Evolutionary conservation across 495 filamentous ascomycete genomes (phyloP).

Genomic region (Pseudoneurospora amorphoporcata): DNA sequence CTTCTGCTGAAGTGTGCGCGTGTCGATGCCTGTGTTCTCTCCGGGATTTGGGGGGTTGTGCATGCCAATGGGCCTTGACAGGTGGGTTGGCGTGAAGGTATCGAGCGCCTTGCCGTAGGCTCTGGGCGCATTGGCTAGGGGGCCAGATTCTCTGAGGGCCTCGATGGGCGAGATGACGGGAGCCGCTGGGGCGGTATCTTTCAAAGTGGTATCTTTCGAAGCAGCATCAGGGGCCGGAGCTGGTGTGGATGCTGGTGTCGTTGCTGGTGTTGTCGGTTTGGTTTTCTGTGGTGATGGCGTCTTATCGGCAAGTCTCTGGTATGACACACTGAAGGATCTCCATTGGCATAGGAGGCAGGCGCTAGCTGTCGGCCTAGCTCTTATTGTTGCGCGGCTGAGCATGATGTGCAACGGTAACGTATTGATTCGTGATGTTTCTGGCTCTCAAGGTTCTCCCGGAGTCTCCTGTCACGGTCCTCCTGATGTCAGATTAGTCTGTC

Average conservation of each 20-base stretch:
- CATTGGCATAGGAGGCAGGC: constrained; percentile 39
- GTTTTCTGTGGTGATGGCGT: constrained; percentile 4
- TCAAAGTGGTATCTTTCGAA: constrained; percentile 2
- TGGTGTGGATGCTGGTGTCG: constrained; percentile 3
- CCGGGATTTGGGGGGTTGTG: constrained; percentile 57
- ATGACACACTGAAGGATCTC: constrained; percentile 36
- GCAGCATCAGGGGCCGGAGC: not conserved
- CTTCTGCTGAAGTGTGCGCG: constrained; percentile 52
- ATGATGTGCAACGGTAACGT: constrained; percentile 9
- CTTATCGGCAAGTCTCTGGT: constrained; percentile 27
- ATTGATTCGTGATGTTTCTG: constrained; percentile 1
- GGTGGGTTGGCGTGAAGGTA: constrained; percentile 54
- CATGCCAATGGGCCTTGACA: constrained; percentile 76
- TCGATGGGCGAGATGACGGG: not conserved
- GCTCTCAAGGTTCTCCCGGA: constrained; percentile 1
- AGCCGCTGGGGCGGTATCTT: not conserved
- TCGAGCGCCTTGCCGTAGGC: constrained; percentile 46
- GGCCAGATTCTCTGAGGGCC: constrained; percentile 10
- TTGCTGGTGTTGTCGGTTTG: constrained; percentile 1
- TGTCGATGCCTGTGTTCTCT: constrained; percentile 71
- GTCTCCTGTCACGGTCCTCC: not conserved
- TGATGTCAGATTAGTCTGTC: not conserved
- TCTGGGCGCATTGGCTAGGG: constrained; percentile 40
- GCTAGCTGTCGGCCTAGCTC: constrained; percentile 4
- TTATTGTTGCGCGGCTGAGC: constrained; percentile 11